Evolutionary conservation across 768 basidiomycete genomes (phyloP).

Genomic region (Suillus subaureus): DNA sequence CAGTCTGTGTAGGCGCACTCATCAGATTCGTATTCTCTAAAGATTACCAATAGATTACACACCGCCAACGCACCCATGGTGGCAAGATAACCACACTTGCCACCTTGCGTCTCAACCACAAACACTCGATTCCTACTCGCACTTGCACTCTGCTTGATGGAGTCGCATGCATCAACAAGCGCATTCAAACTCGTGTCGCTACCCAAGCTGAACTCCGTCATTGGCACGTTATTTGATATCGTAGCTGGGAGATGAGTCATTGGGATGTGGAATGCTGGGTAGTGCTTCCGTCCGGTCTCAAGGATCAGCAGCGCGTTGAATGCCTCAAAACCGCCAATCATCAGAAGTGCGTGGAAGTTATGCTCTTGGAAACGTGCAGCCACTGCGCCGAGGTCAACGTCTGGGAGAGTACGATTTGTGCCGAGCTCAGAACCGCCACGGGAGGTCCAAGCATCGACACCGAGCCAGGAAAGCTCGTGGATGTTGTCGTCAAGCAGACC

Average conservation of each 20-base stretch:
- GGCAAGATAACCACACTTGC: slow-evolving; percentile 94
- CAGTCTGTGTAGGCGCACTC: slow-evolving; percentile 53
- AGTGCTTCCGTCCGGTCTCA: slow-evolving; percentile 77
- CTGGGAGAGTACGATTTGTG: slow-evolving; percentile 90
- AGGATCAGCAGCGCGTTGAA: slow-evolving; percentile 79
- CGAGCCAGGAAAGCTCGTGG: slow-evolving; percentile 89
- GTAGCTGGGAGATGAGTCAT: slow-evolving; percentile 97
- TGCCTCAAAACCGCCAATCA: slow-evolving; percentile 97
- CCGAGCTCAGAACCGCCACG: slow-evolving; percentile 98
- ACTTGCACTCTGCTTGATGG: slow-evolving; percentile 97
- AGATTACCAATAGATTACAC: slow-evolving; percentile 33
- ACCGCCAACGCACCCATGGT: slow-evolving; percentile 96
- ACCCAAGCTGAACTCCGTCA: slow-evolving; percentile 95
- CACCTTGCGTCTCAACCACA: slow-evolving; percentile 97
- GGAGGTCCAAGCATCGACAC: slow-evolving; percentile 95
- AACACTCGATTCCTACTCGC: slow-evolving; percentile 96
- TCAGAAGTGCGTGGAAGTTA: slow-evolving; percentile 72
- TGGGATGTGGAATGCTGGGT: slow-evolving; percentile 93
- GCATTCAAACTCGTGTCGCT: slow-evolving; percentile 98
- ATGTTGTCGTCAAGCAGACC: slow-evolving; percentile 91
- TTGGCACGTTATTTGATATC: slow-evolving; percentile 96
- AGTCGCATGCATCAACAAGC: slow-evolving; percentile 95
- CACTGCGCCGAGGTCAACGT: slow-evolving; percentile 82
- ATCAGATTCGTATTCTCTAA: slow-evolving; percentile 4
- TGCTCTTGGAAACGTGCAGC: slow-evolving; percentile 92